Conservation (phyloP, 257 asterid species). For the Paulownia fortunei region DNA sequence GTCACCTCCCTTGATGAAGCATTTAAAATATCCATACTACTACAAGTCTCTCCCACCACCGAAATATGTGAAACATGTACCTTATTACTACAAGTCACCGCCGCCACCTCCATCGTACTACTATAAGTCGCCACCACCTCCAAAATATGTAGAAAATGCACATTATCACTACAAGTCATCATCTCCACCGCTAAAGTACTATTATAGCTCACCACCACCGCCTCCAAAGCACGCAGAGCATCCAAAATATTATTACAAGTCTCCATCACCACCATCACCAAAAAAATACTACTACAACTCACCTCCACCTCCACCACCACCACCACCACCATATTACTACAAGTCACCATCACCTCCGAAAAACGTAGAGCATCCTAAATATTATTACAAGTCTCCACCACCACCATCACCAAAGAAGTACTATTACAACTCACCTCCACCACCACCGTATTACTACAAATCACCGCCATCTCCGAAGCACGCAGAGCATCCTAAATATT, state of each 20-base stretch:
- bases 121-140: too few species aligned
- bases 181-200: not conserved
- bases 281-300: too few species aligned
- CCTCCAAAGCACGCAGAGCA: conserved; percentile 2
- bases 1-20: not conserved
- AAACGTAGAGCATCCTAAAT: not conserved
- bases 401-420: conserved; percentile 20
- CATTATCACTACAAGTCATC: not conserved
- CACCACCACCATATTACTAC: not conserved
- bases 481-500: too few species aligned
- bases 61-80: not conserved
- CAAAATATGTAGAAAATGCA: too few species aligned
- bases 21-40: not conserved
- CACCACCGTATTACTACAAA: conserved; percentile 11
- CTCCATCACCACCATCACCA: not conserved
- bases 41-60: conserved; percentile 2
- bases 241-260: not conserved
- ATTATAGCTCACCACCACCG: conserved; percentile 12
- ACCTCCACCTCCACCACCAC: too few species aligned
- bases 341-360: conserved; percentile 18
- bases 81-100: too few species aligned
- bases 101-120: too few species aligned
- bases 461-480: conserved; percentile 26
- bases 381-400: conserved; percentile 10
- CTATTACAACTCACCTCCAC: not conserved